Evolutionary conservation across 805 yeast species (phyloP).

Genomic region (Starmerella vitae): DNA sequence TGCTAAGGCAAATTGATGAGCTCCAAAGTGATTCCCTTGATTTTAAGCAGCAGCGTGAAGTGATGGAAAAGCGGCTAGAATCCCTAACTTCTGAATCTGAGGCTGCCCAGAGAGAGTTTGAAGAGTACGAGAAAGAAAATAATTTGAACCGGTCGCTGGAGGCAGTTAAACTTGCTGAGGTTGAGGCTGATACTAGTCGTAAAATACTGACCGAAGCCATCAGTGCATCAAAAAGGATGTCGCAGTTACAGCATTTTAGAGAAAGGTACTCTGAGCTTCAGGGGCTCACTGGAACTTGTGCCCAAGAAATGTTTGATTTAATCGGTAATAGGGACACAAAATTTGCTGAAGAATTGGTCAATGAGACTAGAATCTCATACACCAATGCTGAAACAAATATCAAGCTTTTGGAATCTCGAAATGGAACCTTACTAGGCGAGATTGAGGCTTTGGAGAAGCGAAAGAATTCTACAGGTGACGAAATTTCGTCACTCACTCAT

Average conservation of each 20-base stretch:
- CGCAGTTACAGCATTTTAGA: background rate
- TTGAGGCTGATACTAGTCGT: background rate
- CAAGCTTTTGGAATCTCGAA: background rate
- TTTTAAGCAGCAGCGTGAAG: background rate
- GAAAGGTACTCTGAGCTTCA: background rate
- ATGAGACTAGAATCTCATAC: background rate
- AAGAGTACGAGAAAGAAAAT: background rate
- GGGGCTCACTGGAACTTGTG: background rate
- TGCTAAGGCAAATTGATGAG: background rate
- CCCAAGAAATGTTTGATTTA: background rate
- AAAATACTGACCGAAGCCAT: background rate
- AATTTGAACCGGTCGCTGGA: background rate
- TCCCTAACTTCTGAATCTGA: background rate
- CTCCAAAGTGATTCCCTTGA: background rate
- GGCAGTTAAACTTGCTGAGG: constrained; percentile 2
- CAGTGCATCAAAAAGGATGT: background rate
- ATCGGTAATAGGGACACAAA: background rate
- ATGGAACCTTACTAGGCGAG: background rate
- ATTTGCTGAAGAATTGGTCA: background rate
- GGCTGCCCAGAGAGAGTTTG: background rate
- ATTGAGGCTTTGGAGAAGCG: background rate
- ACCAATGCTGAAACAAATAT: background rate
- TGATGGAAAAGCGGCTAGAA: background rate
- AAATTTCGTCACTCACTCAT: background rate
- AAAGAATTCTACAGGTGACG: background rate